Evolutionary conservation across 2,329 filamentous ascomycete genomes (phyloP).

Genomic region (Trichoderma koningii): DNA sequence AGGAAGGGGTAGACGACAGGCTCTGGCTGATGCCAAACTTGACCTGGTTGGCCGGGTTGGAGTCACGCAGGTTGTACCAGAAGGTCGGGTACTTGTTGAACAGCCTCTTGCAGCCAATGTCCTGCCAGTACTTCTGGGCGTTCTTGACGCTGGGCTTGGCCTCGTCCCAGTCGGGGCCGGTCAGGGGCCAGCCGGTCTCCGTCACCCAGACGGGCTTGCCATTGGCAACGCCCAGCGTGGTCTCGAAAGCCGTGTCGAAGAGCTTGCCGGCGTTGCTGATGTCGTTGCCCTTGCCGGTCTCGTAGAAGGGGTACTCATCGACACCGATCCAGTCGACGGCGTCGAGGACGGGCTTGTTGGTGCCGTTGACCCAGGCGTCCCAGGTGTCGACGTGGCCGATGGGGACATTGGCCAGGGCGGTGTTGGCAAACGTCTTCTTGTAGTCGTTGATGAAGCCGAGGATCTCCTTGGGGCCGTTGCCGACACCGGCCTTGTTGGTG

Average conservation of each 20-base stretch:
- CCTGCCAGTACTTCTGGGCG: conserved; percentile 64
- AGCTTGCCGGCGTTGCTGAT: conserved; percentile 58
- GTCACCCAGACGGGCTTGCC: conserved; percentile 62
- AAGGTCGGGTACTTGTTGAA: conserved; percentile 59
- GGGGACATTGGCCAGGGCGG: conserved; percentile 49
- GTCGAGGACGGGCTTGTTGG: conserved; percentile 61
- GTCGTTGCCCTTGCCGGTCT: conserved; percentile 56
- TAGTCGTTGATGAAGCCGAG: conserved; percentile 68
- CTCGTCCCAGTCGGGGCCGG: conserved; percentile 55
- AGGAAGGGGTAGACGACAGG: conserved; percentile 53
- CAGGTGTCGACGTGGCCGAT: conserved; percentile 71
- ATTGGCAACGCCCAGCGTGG: conserved; percentile 48
- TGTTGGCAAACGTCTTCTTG: conserved; percentile 56
- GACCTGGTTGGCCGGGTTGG: conserved; percentile 60
- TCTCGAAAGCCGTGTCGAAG: conserved; percentile 55
- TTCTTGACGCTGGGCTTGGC: conserved; percentile 59
- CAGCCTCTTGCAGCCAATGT: conserved; percentile 61
- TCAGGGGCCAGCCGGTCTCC: conserved; percentile 67
- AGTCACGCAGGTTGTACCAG: conserved; percentile 64
- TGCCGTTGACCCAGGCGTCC: conserved; percentile 61
- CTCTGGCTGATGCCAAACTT: conserved; percentile 60
- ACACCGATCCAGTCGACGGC: conserved; percentile 66
- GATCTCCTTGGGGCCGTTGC: conserved; percentile 60
- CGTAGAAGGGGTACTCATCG: conserved; percentile 68
- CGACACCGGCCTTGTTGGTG: conserved; percentile 62